These are phyloP conservation scores for Chlorella variabilis DNA, from an alignment of 163 green algal genomes.

Conservation along the genomic window DNA sequence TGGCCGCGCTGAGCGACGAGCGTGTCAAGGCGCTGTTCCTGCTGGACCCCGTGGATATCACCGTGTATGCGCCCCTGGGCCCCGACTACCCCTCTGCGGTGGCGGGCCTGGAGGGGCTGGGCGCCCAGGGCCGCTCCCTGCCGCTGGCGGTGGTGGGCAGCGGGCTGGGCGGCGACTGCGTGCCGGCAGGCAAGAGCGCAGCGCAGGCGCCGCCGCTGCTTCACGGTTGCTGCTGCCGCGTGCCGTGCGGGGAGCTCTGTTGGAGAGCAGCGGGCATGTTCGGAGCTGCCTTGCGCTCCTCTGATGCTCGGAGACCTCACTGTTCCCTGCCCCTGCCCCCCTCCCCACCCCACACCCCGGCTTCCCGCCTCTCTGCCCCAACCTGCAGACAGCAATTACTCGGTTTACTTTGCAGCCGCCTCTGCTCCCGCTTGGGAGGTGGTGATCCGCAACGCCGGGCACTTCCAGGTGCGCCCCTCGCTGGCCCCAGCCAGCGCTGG, in stretches of 20 bases:
- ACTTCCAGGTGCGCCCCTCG: constrained; percentile 78
- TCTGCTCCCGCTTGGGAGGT: constrained; percentile 64
- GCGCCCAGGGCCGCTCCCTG: constrained; percentile 26
- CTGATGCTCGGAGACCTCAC: too few relatives aligned
- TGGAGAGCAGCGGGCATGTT: too few relatives aligned
- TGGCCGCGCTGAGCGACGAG: constrained; percentile 76
- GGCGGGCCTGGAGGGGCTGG: constrained; percentile 38
- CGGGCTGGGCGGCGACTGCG: constrained; percentile 76
- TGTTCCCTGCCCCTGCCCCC: too few relatives aligned
- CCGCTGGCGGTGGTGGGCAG: constrained; percentile 72
- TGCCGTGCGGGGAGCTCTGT: too few relatives aligned
- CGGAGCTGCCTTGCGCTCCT: too few relatives aligned
- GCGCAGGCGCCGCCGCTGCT: too few relatives aligned
- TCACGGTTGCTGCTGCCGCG: too few relatives aligned
- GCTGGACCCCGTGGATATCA: constrained; percentile 94
- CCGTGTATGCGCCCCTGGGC: constrained; percentile 72
- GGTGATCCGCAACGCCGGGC: constrained; percentile 62
- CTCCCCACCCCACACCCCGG: too few relatives aligned
- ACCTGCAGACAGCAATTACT: constrained; percentile 70
- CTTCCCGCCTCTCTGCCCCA: too few relatives aligned
- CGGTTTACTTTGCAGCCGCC: constrained; percentile 59
- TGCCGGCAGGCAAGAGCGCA: constrained; percentile 54
- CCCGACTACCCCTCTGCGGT: constrained; percentile 74
- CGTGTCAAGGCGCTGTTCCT: constrained; percentile 84
- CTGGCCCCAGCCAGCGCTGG: too few relatives aligned